Conservation (phyloP, 225 moss, liverwort and hornwort species). For the Marchantia paleacea region DNA sequence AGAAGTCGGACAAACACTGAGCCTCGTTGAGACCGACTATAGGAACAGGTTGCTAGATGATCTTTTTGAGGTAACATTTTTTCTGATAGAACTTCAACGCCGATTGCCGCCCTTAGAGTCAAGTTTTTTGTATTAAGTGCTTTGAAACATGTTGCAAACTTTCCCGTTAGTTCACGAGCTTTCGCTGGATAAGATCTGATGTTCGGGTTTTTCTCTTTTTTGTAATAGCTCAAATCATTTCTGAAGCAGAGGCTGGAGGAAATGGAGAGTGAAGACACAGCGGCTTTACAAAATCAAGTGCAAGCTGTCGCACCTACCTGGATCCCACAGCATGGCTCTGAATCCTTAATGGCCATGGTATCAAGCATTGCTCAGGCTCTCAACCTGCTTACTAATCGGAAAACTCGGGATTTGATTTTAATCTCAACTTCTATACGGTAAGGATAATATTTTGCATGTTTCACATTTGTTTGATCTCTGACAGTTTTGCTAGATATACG, state of each 20-base stretch:
- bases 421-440: slow-evolving; percentile 86
- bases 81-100: background rate
- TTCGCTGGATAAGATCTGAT: background rate
- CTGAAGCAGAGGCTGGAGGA: slow-evolving; percentile 88
- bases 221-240: slow-evolving; percentile 78
- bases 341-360: slow-evolving; percentile 69
- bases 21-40: slow-evolving; percentile 69
- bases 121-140: background rate
- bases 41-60: slow-evolving; percentile 77
- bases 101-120: background rate
- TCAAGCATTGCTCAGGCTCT: slow-evolving; percentile 56
- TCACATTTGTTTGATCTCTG: no score
- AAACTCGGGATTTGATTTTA: slow-evolving; percentile 78
- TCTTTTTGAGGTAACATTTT: slow-evolving; percentile 68
- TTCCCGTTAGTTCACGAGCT: no score
- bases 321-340: slow-evolving; percentile 85
- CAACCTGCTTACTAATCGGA: slow-evolving; percentile 69
- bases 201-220: background rate
- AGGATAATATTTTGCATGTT: no score
- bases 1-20: slow-evolving; percentile 41
- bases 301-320: slow-evolving; percentile 81
- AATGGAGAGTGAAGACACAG: slow-evolving; percentile 68
- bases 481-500: no score
- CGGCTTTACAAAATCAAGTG: slow-evolving; percentile 85
- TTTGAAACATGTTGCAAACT: background rate